These are phyloP conservation scores for Fusarium newnesense DNA, from an alignment of 2,329 filamentous ascomycete species.

Conservation along the genomic window DNA sequence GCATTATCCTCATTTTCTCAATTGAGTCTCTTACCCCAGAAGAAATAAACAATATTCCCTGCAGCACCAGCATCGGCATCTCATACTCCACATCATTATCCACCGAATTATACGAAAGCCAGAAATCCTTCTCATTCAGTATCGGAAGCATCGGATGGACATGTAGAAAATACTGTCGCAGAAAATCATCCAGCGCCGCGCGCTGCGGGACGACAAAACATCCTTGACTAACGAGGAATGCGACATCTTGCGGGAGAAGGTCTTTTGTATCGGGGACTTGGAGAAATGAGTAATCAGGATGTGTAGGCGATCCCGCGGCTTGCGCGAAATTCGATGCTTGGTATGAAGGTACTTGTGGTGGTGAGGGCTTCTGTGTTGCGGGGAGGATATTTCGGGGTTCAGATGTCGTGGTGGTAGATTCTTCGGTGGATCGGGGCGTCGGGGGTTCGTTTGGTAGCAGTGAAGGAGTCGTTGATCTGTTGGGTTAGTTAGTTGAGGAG, in stretches of 20 bases:
- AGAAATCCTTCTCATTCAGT: slow-evolving; percentile 41
- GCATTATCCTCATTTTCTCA: accelerated
- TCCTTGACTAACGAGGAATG: slow-evolving; percentile 41
- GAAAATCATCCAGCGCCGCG: slow-evolving; percentile 41
- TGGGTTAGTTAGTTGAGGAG: not conserved
- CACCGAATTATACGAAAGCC: slow-evolving; percentile 35
- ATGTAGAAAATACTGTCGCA: slow-evolving; percentile 44
- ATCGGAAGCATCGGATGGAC: slow-evolving; percentile 45
- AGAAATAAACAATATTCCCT: slow-evolving; percentile 39
- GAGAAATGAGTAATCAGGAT: slow-evolving; percentile 39
- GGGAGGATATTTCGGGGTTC: not conserved
- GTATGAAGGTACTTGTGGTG: not conserved
- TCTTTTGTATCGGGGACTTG: slow-evolving; percentile 34
- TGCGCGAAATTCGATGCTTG: not conserved
- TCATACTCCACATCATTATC: slow-evolving; percentile 5
- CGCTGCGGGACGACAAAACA: slow-evolving; percentile 42
- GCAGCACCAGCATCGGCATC: slow-evolving; percentile 38
- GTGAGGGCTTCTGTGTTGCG: not conserved
- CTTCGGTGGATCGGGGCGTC: not conserved
- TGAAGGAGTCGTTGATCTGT: slow-evolving; percentile 6
- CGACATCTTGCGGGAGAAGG: slow-evolving; percentile 37
- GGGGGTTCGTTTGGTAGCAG: slow-evolving; percentile 1
- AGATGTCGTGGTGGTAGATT: not conserved
- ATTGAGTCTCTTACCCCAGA: slow-evolving; percentile 20
- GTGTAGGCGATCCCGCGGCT: slow-evolving; percentile 1